These are phyloP conservation scores for Sungouiella blattae DNA, from an alignment of 805 yeast species.

Conservation along the genomic window DNA sequence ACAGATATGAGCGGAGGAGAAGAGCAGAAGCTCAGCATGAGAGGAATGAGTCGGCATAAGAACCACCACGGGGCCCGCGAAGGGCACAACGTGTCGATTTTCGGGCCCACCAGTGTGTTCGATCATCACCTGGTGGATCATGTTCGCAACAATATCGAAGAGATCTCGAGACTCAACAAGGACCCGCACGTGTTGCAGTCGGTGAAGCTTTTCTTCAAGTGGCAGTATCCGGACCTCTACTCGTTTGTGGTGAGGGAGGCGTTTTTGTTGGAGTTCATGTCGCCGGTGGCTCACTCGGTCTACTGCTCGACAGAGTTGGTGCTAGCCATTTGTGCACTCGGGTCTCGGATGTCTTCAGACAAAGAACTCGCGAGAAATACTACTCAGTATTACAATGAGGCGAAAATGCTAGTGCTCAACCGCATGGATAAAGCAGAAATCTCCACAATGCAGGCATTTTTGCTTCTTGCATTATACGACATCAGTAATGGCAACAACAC, in stretches of 20 bases:
- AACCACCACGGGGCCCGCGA: background rate
- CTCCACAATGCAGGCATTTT: slow-evolving; percentile 3
- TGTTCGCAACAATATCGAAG: background rate
- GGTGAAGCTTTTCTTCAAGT: slow-evolving; percentile 2
- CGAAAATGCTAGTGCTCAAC: background rate
- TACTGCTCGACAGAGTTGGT: slow-evolving; percentile 4
- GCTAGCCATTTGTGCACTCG: slow-evolving; percentile 3
- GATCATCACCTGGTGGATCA: slow-evolving; percentile 1
- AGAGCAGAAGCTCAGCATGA: background rate
- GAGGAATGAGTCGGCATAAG: background rate
- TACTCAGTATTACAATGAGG: background rate
- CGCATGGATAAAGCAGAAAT: slow-evolving; percentile 1
- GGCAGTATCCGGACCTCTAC: slow-evolving; percentile 4
- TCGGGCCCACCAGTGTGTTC: slow-evolving; percentile 3
- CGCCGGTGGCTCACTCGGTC: background rate
- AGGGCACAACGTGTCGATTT: background rate
- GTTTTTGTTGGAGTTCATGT: slow-evolving; percentile 2
- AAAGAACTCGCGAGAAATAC: background rate
- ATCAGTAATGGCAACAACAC: slow-evolving; percentile 3
- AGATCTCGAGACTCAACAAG: background rate
- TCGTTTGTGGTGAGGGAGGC: slow-evolving; percentile 4
- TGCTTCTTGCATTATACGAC: slow-evolving; percentile 2
- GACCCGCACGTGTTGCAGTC: background rate
- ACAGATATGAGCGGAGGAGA: background rate
- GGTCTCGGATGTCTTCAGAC: slow-evolving; percentile 3